Percentiles rank a stretch among this genome's conserved stretches.
These are phyloP conservation scores for Claviceps spartinae DNA, from an alignment of 2,329 filamentous ascomycete species.

Conservation along the genomic window DNA sequence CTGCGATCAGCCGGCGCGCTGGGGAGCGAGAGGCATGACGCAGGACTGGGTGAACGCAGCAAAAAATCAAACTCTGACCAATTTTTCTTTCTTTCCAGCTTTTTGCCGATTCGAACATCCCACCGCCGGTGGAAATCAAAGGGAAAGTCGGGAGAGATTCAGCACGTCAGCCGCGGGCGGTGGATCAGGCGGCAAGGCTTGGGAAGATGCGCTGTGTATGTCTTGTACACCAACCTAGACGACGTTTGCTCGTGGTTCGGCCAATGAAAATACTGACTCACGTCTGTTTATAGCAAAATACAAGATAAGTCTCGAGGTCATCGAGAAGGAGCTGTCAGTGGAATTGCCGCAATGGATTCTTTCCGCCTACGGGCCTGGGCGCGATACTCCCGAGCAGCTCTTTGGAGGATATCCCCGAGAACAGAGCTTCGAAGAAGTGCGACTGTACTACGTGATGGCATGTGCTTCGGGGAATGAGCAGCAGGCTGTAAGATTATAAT, in stretches of 20 bases:
- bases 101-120: constrained; percentile 43
- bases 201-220: constrained; percentile 12
- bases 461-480: constrained; percentile 45
- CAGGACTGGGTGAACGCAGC: not conserved
- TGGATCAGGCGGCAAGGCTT: constrained; percentile 15
- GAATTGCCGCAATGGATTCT: constrained; percentile 76
- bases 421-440: constrained; percentile 78
- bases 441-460: constrained; percentile 55
- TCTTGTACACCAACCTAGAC: not conserved
- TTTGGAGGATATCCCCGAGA: constrained; percentile 70
- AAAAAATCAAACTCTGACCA: not conserved
- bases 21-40: not conserved
- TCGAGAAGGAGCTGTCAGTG: constrained; percentile 52
- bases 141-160: constrained; percentile 40
- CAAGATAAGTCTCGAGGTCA: constrained; percentile 41
- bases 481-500: constrained; percentile 29
- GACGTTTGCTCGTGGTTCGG: not conserved
- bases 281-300: constrained; percentile 22
- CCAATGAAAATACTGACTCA: constrained; percentile 1
- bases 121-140: constrained; percentile 21
- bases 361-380: constrained; percentile 70
- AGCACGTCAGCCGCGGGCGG: constrained; percentile 26
- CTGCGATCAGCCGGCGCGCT: not conserved
- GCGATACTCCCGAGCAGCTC: constrained; percentile 64
- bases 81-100: constrained; percentile 19